Evolutionary conservation across 306 rosid genomes (phyloP).

Genomic region (Parietaria judaica): DNA sequence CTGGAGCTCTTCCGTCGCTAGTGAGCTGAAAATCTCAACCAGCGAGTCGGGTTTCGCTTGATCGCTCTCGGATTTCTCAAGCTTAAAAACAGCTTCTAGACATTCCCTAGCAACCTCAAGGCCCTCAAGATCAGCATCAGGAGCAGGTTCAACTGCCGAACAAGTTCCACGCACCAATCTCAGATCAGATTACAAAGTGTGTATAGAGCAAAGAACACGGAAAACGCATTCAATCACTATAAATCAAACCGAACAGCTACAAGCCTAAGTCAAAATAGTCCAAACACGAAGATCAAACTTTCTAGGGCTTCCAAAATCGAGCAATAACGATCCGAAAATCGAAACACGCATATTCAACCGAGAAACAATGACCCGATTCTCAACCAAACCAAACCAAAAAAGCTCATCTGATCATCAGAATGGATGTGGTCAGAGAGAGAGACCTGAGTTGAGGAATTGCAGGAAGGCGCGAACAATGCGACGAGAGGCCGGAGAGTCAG

Average conservation of each 20-base stretch:
- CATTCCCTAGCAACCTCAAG: slow-evolving; percentile 82
- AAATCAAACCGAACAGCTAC: no score
- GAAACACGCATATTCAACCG: no score
- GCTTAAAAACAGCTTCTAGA: slow-evolving; percentile 57
- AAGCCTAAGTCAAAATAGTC: no score
- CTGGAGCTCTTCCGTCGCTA: slow-evolving; percentile 30
- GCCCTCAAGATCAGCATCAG: slow-evolving; percentile 64
- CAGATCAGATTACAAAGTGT: neutral
- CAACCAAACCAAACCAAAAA: no score
- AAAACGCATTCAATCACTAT: neutral
- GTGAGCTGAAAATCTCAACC: slow-evolving; percentile 56
- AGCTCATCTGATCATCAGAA: neutral
- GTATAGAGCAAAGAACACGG: neutral
- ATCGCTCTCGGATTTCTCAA: slow-evolving; percentile 34
- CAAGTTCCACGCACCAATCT: neutral
- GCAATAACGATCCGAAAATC: no score
- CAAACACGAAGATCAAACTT: no score
- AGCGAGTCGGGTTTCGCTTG: slow-evolving; percentile 33
- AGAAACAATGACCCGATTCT: no score
- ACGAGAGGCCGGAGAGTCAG: slow-evolving; percentile 68
- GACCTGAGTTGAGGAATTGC: slow-evolving; percentile 63
- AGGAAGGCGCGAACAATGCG: slow-evolving; percentile 76
- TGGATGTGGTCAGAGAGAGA: neutral
- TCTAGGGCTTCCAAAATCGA: no score
- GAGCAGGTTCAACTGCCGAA: slow-evolving; percentile 60